Conservation (phyloP, 345 rosid species). For the Psidium friedrichsthalianum region DNA sequence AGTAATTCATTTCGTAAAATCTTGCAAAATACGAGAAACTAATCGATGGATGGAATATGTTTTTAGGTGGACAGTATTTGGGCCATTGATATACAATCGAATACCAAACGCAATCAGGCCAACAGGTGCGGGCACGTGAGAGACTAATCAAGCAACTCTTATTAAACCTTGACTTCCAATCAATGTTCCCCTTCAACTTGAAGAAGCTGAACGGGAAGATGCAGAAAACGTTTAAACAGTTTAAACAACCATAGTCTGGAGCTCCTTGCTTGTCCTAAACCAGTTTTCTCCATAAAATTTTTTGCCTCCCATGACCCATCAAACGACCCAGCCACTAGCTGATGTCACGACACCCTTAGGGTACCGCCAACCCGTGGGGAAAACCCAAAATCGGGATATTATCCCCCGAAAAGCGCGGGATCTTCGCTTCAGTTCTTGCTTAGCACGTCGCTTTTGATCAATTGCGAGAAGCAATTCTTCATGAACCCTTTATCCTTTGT, state of each 20-base stretch:
- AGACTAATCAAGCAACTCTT: no score
- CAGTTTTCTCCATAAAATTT: neutral
- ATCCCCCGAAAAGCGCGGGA: neutral
- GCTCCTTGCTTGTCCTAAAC: neutral
- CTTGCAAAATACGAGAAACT: no score
- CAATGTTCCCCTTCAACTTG: no score
- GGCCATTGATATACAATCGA: no score
- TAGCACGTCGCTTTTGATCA: rapidly evolving
- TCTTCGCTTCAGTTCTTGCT: neutral
- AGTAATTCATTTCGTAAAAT: no score
- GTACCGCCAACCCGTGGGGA: neutral
- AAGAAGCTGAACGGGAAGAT: neutral
- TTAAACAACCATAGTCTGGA: neutral
- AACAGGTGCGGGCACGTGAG: no score
- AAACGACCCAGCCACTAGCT: no score
- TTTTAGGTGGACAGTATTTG: no score
- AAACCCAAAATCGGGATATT: neutral
- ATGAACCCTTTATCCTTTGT: neutral
- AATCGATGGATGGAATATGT: no score
- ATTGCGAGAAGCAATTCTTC: neutral
- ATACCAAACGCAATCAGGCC: no score
- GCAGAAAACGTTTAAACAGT: neutral
- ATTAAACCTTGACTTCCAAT: no score
- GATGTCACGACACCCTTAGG: neutral
- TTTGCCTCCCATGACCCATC: neutral